phyloP scores from a whole-genome alignment of 2,329 filamentous ascomycete species.

The Thermothelomyces thermophilus region DNA sequence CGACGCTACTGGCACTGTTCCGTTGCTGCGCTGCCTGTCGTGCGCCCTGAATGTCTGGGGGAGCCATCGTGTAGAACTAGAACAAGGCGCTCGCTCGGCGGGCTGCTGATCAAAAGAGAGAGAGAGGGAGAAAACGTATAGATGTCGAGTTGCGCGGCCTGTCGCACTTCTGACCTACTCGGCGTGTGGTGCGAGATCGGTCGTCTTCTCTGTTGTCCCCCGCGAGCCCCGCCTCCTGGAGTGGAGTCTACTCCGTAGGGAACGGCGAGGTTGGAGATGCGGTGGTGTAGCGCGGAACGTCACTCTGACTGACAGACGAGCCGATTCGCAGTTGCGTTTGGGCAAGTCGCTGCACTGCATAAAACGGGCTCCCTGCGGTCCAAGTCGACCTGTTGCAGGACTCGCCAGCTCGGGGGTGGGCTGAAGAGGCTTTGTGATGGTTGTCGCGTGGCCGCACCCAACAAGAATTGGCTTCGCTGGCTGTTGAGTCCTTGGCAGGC shows the following conservation, averaged over 20 bases:
- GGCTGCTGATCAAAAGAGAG: neutral
- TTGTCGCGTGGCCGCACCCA: constrained; percentile 7
- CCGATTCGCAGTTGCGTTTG: constrained; percentile 3
- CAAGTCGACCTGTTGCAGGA: too few relatives aligned
- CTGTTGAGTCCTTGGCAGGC: constrained; percentile 1
- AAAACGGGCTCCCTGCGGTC: neutral
- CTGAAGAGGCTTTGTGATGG: constrained; percentile 19
- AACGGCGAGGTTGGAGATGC: constrained; percentile 8
- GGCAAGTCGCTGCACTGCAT: neutral
- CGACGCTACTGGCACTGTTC: constrained; percentile 2
- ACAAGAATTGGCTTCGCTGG: neutral
- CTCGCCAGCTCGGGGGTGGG: neutral
- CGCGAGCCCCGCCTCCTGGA: constrained; percentile 11
- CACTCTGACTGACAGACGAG: neutral
- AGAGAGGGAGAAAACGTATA: neutral
- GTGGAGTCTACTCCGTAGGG: constrained; percentile 17
- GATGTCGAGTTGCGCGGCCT: neutral
- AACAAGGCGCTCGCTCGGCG: neutral
- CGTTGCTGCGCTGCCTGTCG: constrained; percentile 15
- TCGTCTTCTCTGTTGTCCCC: constrained; percentile 1
- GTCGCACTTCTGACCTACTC: neutral
- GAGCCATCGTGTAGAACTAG: constrained; percentile 1
- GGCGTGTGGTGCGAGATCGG: constrained; percentile 4
- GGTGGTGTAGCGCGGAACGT: constrained; percentile 3
- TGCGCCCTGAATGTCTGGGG: constrained; percentile 19